Base-by-base conservation (phyloP, 352 stramenopile species). In the Pythium phragmitis region DNA sequence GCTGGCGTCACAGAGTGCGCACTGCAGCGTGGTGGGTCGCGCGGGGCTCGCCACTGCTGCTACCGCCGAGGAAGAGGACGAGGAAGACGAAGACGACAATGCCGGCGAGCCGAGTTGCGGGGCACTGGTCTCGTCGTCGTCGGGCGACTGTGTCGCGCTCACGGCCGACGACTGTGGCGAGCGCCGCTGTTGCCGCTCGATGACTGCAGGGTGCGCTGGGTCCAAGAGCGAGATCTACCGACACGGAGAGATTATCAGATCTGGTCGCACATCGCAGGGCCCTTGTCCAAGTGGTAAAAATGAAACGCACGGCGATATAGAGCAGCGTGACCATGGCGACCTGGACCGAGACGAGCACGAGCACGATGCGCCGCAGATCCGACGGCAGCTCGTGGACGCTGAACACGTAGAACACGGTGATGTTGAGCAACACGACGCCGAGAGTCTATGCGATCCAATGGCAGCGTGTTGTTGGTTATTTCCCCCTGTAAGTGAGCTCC, bases 161-260 rank as follows among this genome's bases (percentile, higher is more conserved):
- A 45, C 50, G 59, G 19, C 30, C 21, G 50, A 43, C 19, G 41
- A 11, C 16, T 28, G 50, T 12, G 33, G 49, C 41, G 34, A 21
- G 7, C 53, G 37, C 49, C 39, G 30, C n/a, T n/a, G 37, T n/a
- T 57, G 50, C 33, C 52, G 57, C 39, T 64, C 57, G 14, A 63
- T 66, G 14, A 78, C 69, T 0, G 70, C 70, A 5, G 65, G 68
- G 30, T 80, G 70, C 11, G 70, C 73, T 5, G 80, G 75, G 45
- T 88, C 74, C 26, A 81, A 65, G 7, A 79, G 53, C 21, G 79
- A 85, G 42, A 89, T 89, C 80, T 89, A 26, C 19, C 39, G 39
- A 46, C 7, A 46, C 1, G 13, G 13, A 39, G 17, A 46, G 9
- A 19, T 46, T 21, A 46, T 46, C 39, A 46, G 3, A 46, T 46